A percentile compares a stretch with the other conserved stretches of the same genome.
Evolutionary conservation across 2,329 filamentous ascomycete species (phyloP).

Genomic region (Stromatinia cepivora): DNA sequence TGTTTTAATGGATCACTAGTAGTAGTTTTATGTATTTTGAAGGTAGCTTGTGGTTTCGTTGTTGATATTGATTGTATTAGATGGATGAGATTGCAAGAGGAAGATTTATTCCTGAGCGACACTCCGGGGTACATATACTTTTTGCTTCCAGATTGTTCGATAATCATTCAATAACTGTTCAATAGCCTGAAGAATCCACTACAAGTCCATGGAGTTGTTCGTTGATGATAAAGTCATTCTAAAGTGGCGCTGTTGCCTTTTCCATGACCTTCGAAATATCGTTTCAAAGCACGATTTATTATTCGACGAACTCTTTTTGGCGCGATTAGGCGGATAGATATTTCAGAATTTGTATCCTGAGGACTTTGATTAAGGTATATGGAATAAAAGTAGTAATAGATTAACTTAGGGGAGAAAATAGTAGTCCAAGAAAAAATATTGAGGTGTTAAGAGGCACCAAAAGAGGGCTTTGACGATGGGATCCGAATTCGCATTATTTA

Average conservation of each 20-base stretch:
- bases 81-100: not conserved
- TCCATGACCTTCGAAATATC: not conserved
- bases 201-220: too few relatives aligned
- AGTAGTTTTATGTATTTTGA: too few relatives aligned
- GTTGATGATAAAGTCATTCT: not conserved
- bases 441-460: not conserved
- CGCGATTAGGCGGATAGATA: not conserved
- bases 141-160: not conserved
- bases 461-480: not conserved
- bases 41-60: too few relatives aligned
- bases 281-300: not conserved
- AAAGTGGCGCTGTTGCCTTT: not conserved
- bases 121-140: not conserved
- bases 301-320: not conserved
- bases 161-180: too few relatives aligned
- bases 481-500: not conserved
- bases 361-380: not conserved
- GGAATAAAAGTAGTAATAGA: not conserved
- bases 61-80: too few relatives aligned
- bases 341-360: not conserved
- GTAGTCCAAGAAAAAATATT: not conserved
- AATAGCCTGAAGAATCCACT: too few relatives aligned
- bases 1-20: too few relatives aligned
- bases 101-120: not conserved
- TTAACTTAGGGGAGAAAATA: not conserved